Percentiles rank a stretch among this genome's conserved stretches.
Conservation (phyloP, 1,139 yeast species). For the Pneumocystis carinii region DNA sequence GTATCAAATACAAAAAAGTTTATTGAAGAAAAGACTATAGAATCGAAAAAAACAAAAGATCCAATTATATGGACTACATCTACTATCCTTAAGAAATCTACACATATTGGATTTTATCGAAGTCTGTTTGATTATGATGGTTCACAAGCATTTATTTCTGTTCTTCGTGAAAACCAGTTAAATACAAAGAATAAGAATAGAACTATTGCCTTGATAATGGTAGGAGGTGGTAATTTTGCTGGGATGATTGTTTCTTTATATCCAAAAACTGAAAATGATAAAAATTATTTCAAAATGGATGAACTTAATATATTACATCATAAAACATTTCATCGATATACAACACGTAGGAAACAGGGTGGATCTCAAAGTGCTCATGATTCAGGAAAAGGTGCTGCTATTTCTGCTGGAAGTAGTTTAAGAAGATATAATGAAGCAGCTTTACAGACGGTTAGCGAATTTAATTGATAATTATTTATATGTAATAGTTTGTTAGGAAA, state of each 20-base stretch:
- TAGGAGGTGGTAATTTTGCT: slow-evolving; percentile 97
- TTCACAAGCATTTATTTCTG: neutral
- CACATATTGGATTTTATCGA: neutral
- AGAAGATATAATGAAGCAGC: slow-evolving; percentile 86
- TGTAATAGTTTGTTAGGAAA: slow-evolving; percentile 33
- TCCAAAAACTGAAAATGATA: slow-evolving; percentile 40
- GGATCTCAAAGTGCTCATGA: slow-evolving; percentile 92
- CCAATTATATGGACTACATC: neutral
- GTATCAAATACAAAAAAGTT: slow-evolving; percentile 27
- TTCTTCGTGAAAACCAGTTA: neutral
- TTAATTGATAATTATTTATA: neutral
- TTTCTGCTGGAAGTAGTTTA: slow-evolving; percentile 84
- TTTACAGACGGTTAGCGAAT: slow-evolving; percentile 27
- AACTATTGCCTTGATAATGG: slow-evolving; percentile 56
- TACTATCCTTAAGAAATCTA: neutral
- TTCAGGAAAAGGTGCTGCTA: slow-evolving; percentile 85
- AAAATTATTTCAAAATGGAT: slow-evolving; percentile 27
- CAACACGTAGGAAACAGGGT: slow-evolving; percentile 95
- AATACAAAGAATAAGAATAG: neutral
- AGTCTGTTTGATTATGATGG: neutral
- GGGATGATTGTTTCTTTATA: slow-evolving; percentile 61
- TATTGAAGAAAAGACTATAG: slow-evolving; percentile 11
- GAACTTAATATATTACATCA: slow-evolving; percentile 49
- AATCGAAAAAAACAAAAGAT: neutral
- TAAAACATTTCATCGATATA: slow-evolving; percentile 85